Evolutionary conservation across 768 basidiomycete genomes (phyloP), one percentile per base, ranked within the genome.

Genomic region (Phallus indusiatus): DNA sequence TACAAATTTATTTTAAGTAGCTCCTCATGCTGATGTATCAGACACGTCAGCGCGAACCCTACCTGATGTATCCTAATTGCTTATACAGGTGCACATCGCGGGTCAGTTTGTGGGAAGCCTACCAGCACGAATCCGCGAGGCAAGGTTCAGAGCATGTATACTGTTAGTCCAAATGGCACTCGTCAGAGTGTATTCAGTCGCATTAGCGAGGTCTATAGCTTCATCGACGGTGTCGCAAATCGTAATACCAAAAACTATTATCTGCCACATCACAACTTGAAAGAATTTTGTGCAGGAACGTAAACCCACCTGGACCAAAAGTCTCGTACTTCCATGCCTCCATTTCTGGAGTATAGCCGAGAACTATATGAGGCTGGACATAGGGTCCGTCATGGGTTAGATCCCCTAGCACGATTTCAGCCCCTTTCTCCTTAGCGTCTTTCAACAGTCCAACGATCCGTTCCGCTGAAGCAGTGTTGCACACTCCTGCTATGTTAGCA

Each of bases 301-400:
- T 9, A 14, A 17, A 42, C 59, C 21, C 47, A 79, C 81, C 79
- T 53, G 81, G 84, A 0, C 82, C 83, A 67, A 86, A 86, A 0
- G 78, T 76, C 68, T 88, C 86, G 33, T 74, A 65, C 21, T 81
- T 74, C 81, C 81, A 84, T 12, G 80, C 59, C 28, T 71, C 65
- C 74, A 79, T 82, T 8, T 75, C 80, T 0, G 74, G 75, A 59
- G 70, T 77, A 47, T 80, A 76, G n/a, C 72, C 74, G 18, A 64
- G 66, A 16, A 83, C 60, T 28, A 84, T 60, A 67, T 83, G 81
- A 20, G 82, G 81, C 59, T 76, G 74, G n/a, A 83, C 70, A 11
- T 80, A 67, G 0, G 76, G 68, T 0, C 74, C 74, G 3, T 75
- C 61, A 35, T 71, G 66, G 46, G 60, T 63, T 12, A 76, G 50